Evolutionary conservation across 768 basidiomycete genomes (phyloP).

Genomic region (Asterophora parasitica): DNA sequence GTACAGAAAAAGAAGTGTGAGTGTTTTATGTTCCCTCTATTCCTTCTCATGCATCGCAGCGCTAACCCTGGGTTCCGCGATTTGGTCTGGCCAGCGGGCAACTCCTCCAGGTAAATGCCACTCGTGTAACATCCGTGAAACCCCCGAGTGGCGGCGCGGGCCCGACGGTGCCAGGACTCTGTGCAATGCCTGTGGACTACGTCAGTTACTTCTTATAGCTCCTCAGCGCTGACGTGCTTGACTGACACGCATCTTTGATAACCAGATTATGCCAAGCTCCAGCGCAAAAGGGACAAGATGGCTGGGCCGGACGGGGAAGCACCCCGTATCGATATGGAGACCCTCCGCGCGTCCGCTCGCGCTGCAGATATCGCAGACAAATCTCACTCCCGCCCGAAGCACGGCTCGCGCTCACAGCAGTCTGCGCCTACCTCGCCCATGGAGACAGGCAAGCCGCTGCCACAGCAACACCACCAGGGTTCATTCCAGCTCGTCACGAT

Average conservation of each 20-base stretch:
- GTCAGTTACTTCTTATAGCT: constrained; percentile 41
- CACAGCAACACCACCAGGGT: constrained; percentile 44
- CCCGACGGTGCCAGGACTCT: constrained; percentile 81
- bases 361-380: constrained; percentile 46
- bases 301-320: constrained; percentile 48
- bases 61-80: constrained; percentile 22
- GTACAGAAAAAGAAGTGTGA: constrained; percentile 81
- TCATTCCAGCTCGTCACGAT: constrained; percentile 53
- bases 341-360: constrained; percentile 66
- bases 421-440: constrained; percentile 27
- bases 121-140: constrained; percentile 83
- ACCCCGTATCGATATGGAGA: constrained; percentile 69
- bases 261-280: constrained; percentile 79
- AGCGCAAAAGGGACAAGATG: constrained; percentile 72
- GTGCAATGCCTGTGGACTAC: constrained; percentile 83
- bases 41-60: constrained; percentile 1
- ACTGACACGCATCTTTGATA: not conserved
- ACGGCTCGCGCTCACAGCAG: constrained; percentile 21
- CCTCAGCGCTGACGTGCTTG: not conserved
- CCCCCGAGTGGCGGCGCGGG: constrained; percentile 84
- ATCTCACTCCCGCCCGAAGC: constrained; percentile 20
- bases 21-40: constrained; percentile 24
- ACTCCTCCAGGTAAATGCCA: constrained; percentile 85
- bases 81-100: constrained; percentile 57
- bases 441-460: constrained; percentile 25